Evolutionary conservation across 176 grass and related monocot genomes (phyloP), one percentile per base, ranked within the genome.

Genomic region (Avena sativa): DNA sequence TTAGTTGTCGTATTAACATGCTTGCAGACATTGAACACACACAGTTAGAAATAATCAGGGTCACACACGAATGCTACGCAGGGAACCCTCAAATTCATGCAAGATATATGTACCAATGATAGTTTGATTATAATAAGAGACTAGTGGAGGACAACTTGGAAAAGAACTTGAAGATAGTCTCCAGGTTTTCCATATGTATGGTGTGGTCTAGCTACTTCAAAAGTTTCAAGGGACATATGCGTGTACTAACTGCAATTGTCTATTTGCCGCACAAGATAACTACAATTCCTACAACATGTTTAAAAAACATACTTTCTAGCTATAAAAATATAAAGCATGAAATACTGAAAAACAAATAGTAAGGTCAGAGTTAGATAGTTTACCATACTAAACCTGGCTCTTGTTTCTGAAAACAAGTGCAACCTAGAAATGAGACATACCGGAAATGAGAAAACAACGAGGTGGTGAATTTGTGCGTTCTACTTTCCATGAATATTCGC

Each of bases 341-440:
- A 69, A 91, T 91, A 91, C 84, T 76, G 67, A 67, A 75, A 79
- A 67, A 9, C 8, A 8, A 34, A 43, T 43, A 43, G 10, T 51
- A 25, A 4, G 36, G 21, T 84, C 57, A 6, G 8, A 43, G 15
- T 62, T 82, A 14, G 52, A 52, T 40, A 69, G 25, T 77, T 72
- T 13, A 77, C 40, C 4, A 51, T 60, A 60, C 10, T 15, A 32
- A 78, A 36, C 28, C 8, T 25, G 7, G 6, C 14, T 43, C n/a
- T 36, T 28, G 2, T 46, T 56, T 76, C 19, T 17, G 3, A 25
- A 83, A 68, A 12, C 32, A 79, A 1, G 20, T 62, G 3, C 53
- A 46, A 43, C 63, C 17, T 9, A 49, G 23, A 65, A 79, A 51
- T 30, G 16, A 50, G 71, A 60, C 2, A 21, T 32, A 55, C 3